Base-by-base conservation (phyloP, 257 asterid genomes). In the Solanum ahanhuiri region DNA sequence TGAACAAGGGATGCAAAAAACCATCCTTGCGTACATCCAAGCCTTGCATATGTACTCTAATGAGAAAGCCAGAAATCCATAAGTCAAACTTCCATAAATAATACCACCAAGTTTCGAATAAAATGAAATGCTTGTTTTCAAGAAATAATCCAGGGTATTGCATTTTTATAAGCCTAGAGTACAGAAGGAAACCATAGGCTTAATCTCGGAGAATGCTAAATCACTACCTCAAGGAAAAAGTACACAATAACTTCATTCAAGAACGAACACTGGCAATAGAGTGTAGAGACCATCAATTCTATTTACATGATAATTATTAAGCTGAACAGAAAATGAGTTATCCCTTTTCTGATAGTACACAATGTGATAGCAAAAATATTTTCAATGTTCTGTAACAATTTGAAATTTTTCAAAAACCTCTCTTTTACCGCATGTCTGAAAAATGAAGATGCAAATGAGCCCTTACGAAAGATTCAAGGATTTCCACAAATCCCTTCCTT, bases 11-110 rank as follows among this genome's bases (percentile, higher is more conserved):
- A 90, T 39, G 99, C 98, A 72, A 86, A 90, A 88, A 96, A 96
- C 98, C 99, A 94, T 89, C 98, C 98, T 90, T 95, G 98, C 3
- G 95, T 87, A 91, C 97, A 92, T 86, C 94, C 99, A 67, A 95
- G 96, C 91, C 93, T 96, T 86, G 97, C 98, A 89, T 96, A 96
- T 88, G 95, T 92, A 67, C 93, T 89, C 99, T 95, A 18, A 28
- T 64, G 87, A 71, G 57, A 75, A 51, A n/a, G 5, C 72, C 87
- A 85, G 48, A 51, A 58, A 71, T 33, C 3, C 18, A 85, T 31
- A 10, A 71, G 45, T 70, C 57, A 48, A 30, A 48, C 41, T 30
- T 81, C 2, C 28, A 45, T 14, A 81, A 79, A 9, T 48, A 17
- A 30, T 45, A 48, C 12, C 43, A 48, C 41, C 43, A 9, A 28